These are phyloP conservation scores for Candida adriatica DNA, from an alignment of 805 yeast genomes.

Conservation along the genomic window DNA sequence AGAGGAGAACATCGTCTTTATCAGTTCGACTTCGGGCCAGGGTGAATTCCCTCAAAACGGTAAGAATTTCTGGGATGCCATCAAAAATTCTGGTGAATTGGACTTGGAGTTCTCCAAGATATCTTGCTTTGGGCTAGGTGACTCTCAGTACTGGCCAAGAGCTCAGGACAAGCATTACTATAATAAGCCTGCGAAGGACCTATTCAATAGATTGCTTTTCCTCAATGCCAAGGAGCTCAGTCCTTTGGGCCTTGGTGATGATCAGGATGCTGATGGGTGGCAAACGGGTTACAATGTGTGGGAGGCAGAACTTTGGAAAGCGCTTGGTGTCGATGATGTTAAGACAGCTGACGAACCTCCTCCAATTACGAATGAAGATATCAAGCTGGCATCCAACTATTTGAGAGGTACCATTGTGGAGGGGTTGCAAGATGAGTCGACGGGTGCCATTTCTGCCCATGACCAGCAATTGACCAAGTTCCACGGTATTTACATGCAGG, in stretches of 20 bases:
- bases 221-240: slow-evolving; percentile 70
- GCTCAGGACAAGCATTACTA: slow-evolving; percentile 91
- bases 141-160: slow-evolving; percentile 96
- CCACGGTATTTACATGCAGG: slow-evolving; percentile 98
- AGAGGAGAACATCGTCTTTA: slow-evolving; percentile 42
- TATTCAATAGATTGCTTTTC: slow-evolving; percentile 54
- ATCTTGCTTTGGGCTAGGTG: slow-evolving; percentile 86
- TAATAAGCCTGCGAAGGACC: slow-evolving; percentile 82
- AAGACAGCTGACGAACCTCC: slow-evolving; percentile 88
- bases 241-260: slow-evolving; percentile 88
- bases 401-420: slow-evolving; percentile 91
- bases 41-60: slow-evolving; percentile 88
- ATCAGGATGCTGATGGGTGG: slow-evolving; percentile 95
- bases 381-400: slow-evolving; percentile 80
- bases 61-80: slow-evolving; percentile 62
- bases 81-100: slow-evolving; percentile 56
- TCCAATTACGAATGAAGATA: slow-evolving; percentile 90
- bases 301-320: slow-evolving; percentile 82
- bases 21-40: slow-evolving; percentile 92
- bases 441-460: slow-evolving; percentile 85
- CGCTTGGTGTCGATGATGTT: slow-evolving; percentile 77
- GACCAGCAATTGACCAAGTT: slow-evolving; percentile 95
- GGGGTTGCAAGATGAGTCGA: slow-evolving; percentile 71
- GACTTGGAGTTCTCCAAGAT: slow-evolving; percentile 67
- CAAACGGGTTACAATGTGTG: slow-evolving; percentile 86